These are phyloP conservation scores for Hypoxylon trugodes DNA, from an alignment of 495 filamentous ascomycete species.

Conservation along the genomic window DNA sequence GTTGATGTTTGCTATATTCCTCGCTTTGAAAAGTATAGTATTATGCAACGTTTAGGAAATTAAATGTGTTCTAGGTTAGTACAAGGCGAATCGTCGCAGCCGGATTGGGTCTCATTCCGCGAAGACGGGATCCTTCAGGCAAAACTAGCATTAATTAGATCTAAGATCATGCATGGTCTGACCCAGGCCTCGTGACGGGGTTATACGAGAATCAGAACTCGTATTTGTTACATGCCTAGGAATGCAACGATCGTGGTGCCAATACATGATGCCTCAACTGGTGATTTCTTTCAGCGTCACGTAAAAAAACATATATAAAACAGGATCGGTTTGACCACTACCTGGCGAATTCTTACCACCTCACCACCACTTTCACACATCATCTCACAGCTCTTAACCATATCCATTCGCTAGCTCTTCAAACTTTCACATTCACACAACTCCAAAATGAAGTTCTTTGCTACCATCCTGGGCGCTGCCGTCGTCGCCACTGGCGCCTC, in stretches of 20 bases:
- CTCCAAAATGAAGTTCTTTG: slow-evolving; percentile 36
- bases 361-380: neutral
- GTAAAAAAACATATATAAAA: slow-evolving; percentile 1
- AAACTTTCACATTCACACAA: neutral
- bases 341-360: neutral
- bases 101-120: slow-evolving; percentile 14
- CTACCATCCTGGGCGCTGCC: slow-evolving; percentile 30
- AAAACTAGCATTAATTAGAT: slow-evolving; percentile 10
- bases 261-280: slow-evolving; percentile 2
- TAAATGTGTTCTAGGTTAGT: neutral
- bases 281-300: neutral
- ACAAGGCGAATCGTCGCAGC: neutral
- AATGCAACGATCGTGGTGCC: slow-evolving; percentile 15
- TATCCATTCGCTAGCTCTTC: neutral
- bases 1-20: no score
- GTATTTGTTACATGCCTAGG: slow-evolving; percentile 31
- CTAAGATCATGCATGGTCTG: neutral
- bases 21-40: no score
- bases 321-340: neutral
- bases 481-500: slow-evolving; percentile 35
- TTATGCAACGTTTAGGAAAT: no score
- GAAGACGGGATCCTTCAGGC: slow-evolving; percentile 12
- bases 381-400: slow-evolving; percentile 7
- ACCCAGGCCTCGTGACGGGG: slow-evolving; percentile 42
- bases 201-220: slow-evolving; percentile 40